phyloP scores from a whole-genome alignment of 2,329 filamentous ascomycete genomes.

The Cytospora leucostoma region DNA sequence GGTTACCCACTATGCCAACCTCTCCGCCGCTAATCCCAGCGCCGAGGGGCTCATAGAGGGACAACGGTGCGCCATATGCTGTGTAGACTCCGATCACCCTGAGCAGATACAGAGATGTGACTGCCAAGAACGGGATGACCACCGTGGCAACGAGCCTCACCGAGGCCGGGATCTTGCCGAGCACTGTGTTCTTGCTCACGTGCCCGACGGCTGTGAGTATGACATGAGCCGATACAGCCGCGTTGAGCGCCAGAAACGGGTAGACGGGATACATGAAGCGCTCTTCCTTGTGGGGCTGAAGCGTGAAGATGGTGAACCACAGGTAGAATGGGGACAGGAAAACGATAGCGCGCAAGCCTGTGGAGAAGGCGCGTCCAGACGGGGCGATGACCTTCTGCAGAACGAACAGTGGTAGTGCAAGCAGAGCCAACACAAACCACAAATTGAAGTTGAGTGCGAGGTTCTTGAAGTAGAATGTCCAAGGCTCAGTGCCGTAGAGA shows the following conservation, averaged over 20 bases:
- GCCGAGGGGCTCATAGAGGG: constrained; percentile 68
- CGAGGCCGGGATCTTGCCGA: constrained; percentile 71
- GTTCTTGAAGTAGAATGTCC: constrained; percentile 95
- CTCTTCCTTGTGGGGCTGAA: constrained; percentile 96
- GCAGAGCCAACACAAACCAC: constrained; percentile 82
- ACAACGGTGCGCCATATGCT: constrained; percentile 80
- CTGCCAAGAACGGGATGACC: constrained; percentile 55
- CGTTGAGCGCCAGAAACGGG: constrained; percentile 85
- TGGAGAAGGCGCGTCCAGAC: constrained; percentile 64
- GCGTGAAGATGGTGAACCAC: constrained; percentile 88
- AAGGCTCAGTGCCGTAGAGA: constrained; percentile 93
- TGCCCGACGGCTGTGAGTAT: constrained; percentile 74
- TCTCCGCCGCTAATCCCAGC: constrained; percentile 49
- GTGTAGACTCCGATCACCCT: constrained; percentile 76
- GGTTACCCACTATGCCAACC: constrained; percentile 48
- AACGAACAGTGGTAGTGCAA: constrained; percentile 72
- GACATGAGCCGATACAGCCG: constrained; percentile 81
- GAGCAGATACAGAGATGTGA: constrained; percentile 17
- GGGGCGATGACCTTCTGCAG: constrained; percentile 68
- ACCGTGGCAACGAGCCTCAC: constrained; percentile 70
- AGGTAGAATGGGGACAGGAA: constrained; percentile 88
- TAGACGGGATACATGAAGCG: constrained; percentile 98
- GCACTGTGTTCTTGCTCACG: constrained; percentile 63
- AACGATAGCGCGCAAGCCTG: constrained; percentile 72
- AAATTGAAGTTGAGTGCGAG: constrained; percentile 91